Evolutionary conservation across 208 protist species (phyloP), one percentile per base, ranked within the genome.

Genomic region (Leishmania aethiopica): DNA sequence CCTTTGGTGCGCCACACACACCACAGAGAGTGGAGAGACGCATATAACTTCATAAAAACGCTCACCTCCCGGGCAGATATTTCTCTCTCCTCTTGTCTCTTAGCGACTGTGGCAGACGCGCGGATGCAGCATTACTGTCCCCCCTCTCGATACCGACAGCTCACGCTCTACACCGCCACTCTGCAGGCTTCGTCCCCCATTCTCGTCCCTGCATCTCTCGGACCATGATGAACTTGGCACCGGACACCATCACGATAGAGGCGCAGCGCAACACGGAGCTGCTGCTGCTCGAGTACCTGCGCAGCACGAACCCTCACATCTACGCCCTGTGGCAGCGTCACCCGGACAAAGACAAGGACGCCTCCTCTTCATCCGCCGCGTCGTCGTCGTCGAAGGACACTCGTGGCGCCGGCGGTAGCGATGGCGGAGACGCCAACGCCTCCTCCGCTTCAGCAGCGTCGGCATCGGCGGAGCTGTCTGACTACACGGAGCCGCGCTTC

Each of bases 211-310:
- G 57, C 25, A 62, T 32, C 17, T 62, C 32, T 35, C 32, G 6
- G 19, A 5, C 25, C 8, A 72, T 17, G 22, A 88, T 88, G 84
- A 80, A 81, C 47, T 51, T 88, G 28, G 77, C 84, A 17, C 81
- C 81, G 25, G 82, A 82, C 6, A 91, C 90, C 11, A 32, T 57
- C 35, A 94, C 90, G 4, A 88, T 86, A 37, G 73, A 77, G 51
- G 84, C 86, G 35, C 92, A 95, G 85, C 87, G 92, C 71, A 88
- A 89, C 51, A 89, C 90, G 19, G 92, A 95, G 79, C 82, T 93
- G 45, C 75, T 82, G 22, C 78, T 95, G 73, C 83, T 95, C n/a
- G 73, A 83, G 25, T 88, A 91, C 40, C 77, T 94, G n/a, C 77
- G 78, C 53, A 57, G 77, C 32, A 88, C 92, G 64, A 84, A 87